Percentiles rank a stretch among this genome's conserved stretches.
phyloP scores from a whole-genome alignment of 495 filamentous ascomycete species.

The Collariella sp. region DNA sequence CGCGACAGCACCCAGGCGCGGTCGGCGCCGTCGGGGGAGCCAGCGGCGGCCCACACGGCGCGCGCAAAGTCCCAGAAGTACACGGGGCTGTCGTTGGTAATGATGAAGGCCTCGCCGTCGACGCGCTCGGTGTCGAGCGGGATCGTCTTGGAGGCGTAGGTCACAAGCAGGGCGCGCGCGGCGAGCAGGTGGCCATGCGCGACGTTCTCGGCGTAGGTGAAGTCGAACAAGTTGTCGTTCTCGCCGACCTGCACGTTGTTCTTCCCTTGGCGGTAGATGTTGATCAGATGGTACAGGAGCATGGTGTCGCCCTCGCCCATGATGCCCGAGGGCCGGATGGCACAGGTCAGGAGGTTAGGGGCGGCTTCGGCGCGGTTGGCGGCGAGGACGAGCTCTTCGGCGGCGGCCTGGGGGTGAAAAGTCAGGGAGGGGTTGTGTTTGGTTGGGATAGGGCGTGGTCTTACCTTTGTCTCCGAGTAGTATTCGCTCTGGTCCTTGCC shows the following conservation, averaged over 20 bases:
- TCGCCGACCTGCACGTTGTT: slow-evolving; percentile 76
- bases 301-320: slow-evolving; percentile 82
- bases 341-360: slow-evolving; percentile 59
- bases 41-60: slow-evolving; percentile 66
- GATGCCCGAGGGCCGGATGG: slow-evolving; percentile 83
- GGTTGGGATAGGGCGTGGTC: background rate
- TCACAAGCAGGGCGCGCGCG: slow-evolving; percentile 60
- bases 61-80: slow-evolving; percentile 96
- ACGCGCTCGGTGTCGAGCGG: slow-evolving; percentile 70
- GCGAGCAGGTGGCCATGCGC: slow-evolving; percentile 67
- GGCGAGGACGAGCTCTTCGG: slow-evolving; percentile 73
- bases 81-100: slow-evolving; percentile 85
- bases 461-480: slow-evolving; percentile 82
- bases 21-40: slow-evolving; percentile 52
- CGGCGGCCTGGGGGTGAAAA: slow-evolving; percentile 53
- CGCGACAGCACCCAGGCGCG: slow-evolving; percentile 62
- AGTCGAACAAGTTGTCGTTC: slow-evolving; percentile 84
- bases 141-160: slow-evolving; percentile 43
- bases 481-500: slow-evolving; percentile 70
- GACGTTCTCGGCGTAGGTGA: slow-evolving; percentile 72
- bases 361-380: slow-evolving; percentile 63
- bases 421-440: background rate
- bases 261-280: slow-evolving; percentile 54
- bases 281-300: slow-evolving; percentile 52
- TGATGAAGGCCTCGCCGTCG: slow-evolving; percentile 90